These are phyloP conservation scores for Ceratocystis alfenasii DNA, from an alignment of 2,329 filamentous ascomycete genomes.

Conservation along the genomic window DNA sequence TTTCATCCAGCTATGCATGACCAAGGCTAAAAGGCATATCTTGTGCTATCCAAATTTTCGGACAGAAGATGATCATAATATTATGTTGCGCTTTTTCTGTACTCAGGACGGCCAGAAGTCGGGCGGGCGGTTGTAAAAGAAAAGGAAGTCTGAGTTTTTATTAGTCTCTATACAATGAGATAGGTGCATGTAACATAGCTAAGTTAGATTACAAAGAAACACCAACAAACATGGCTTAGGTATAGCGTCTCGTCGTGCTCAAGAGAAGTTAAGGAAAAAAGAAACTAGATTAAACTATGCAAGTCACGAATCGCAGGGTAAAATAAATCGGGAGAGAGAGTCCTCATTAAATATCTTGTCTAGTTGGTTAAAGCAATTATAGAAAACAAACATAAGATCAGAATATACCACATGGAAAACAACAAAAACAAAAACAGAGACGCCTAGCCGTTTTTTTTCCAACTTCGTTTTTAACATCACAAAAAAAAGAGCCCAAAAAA, in stretches of 20 bases:
- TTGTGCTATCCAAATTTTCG: neutral
- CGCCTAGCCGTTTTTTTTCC: neutral
- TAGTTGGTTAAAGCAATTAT: neutral
- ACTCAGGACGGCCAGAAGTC: neutral
- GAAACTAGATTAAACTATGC: no score
- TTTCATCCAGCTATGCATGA: no score
- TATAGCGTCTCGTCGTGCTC: no score
- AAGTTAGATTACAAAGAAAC: no score
- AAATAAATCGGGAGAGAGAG: neutral
- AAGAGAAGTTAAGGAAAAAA: no score
- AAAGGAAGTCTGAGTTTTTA: neutral
- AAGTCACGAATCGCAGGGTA: neutral
- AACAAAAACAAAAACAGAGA: neutral
- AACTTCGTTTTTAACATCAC: neutral
- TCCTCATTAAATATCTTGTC: neutral
- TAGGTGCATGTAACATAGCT: no score
- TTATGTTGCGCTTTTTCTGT: neutral
- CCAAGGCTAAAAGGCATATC: no score
- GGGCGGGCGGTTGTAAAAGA: neutral
- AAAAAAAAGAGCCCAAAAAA: neutral
- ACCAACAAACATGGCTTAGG: no score
- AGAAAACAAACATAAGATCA: conserved; percentile 9
- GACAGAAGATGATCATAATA: no score
- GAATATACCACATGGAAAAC: neutral
- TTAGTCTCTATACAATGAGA: no score